Base-by-base conservation (phyloP, 805 yeast genomes). In the Ogataea henricii region DNA sequence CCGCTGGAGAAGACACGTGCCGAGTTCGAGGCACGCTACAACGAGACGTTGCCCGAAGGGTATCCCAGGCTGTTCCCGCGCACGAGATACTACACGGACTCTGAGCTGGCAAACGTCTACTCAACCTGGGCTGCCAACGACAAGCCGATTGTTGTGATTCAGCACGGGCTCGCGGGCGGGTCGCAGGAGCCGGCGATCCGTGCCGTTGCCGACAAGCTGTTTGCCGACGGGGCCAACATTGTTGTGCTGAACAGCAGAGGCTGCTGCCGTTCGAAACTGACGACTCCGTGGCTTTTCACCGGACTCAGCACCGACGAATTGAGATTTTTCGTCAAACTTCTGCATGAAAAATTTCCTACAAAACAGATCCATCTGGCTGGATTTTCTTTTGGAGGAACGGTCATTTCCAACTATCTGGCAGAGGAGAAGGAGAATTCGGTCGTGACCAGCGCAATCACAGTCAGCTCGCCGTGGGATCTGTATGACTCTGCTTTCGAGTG, bases 111-210 rank as follows among this genome's bases (percentile, higher is more conserved):
- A 3, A 57, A 43, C 2, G 44, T 74, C 2, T 58, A 71, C 33
- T 56, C 60, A 3, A 59, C 60, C 7, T 65, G 70, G 69, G 49
- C 26, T 3, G 55, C 60, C 2, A 73, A 73, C 47, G 62, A 70
- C 8, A 73, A 72, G 50, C 91, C 91, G 3, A 69, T 87, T 40
- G 71, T 82, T 17, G 69, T 87, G 26, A 78, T 85, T 7, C 66
- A 77, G 41, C 92, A 87, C 59, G 95, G 94, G 1, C 70, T 87
- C 32, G 85, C 87, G 22, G 92, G 94, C 49, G 95, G 95, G 1
- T 82, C 89, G 13, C 87, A 83, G 56, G 94, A 87, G 62, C 81
- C 87, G 17, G 83, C 83, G 48, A 78, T 86, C 40, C 73, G 89
- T 52, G 76, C 85, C 7, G 68, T 82, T 32, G 66, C 80, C 30